Evolutionary conservation across 129 eudicot genomes (phyloP), one percentile per base, ranked within the genome.

Genomic region (Cynara cardunculus): DNA sequence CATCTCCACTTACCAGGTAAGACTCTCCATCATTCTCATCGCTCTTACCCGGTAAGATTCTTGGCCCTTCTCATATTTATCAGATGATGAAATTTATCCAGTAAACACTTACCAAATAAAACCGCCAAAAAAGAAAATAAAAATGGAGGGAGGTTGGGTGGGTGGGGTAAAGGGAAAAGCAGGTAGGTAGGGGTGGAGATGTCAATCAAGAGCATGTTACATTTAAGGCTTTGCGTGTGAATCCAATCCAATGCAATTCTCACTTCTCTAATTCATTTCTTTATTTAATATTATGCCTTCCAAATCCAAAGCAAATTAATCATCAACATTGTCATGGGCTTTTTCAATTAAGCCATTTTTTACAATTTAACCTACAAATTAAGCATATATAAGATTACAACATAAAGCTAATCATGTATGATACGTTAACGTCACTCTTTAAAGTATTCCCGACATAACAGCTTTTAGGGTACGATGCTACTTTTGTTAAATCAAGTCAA

Each of bases 181-280:
- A 56, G 24, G 25, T 14, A 56, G 8, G 24, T 41, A 41, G 5
- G 76, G 16, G 31, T 41, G 49, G 82, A 24, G 26, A 46, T 56
- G 82, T 79, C 82, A 79, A 79, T 79, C 82, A 65, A 79, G 76
- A 16, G 82, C 76, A 79, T 79, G 82, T 30, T 78, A 69, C 82
- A 79, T 79, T 79, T 28, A 79, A 70, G 75, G 82, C 82, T 79
- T 79, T 79, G 76, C 76, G 82, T 79, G 76, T 79, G 25, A 28
- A 31, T 64, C 71, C 24, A n/a, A n/a, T n/a, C n/a, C n/a, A n/a
- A n/a, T n/a, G n/a, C n/a, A n/a, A n/a, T n/a, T n/a, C n/a, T n/a
- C 12, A 7, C 11, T 35, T 9, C 46, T 37, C 13, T 37, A 7
- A 5, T 34, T 7, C 10, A 8, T 8, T 34, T 34, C 8, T 9